Base-by-base conservation (phyloP, 768 basidiomycete genomes). In the Pleurotus tuber-regium region DNA sequence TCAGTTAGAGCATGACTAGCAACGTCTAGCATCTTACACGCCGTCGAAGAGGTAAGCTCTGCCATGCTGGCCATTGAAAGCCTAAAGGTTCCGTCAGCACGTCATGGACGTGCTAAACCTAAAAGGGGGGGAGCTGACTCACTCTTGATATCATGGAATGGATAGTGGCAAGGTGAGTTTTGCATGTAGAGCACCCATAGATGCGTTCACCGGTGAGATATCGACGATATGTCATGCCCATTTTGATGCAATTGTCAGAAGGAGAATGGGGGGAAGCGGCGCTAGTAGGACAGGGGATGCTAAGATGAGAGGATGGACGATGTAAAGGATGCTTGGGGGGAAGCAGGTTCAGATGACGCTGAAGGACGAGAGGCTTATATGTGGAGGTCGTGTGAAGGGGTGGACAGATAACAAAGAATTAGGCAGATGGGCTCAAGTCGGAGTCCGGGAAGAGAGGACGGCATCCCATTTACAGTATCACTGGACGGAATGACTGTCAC, bases 41-140 rank as follows among this genome's bases (percentile, higher is more conserved):
- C 78, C 83, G 47, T 95, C 91, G 62, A 98, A 95, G 56, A 98
- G 83, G 67, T 95, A 94, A 14, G 96, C 96, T 52, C 91, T 79
- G 14, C 96, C 96, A 68, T 97, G 93, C 69, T 97, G 93, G 23
- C 96, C 96, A 57, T 92, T 94, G 78, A 98, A 98, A 38, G 91
- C 90, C 96, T 98, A 67, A 36, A 49, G 54, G 43, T 43, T 48
- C 19, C 47, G 50, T 56, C 52, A 48, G 61, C 35, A 39, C 41
- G 57, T 14, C 65, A 61, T 42, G 46, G 26, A 16, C 24, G 43
- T 26, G 38, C 35, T 26, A 11, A 16, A 53, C n/a, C n/a, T 33
- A 11, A 42, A 38, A 19, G 26, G 41, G 41, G 14, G 18, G 39
- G 50, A 38, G 29, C 8, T 16, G 46, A 72, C 84, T 59, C 59